A percentile compares a stretch with the other conserved stretches of the same genome.
phyloP scores from a whole-genome alignment of 352 stramenopile genomes.

The Lagenidium sp. region DNA sequence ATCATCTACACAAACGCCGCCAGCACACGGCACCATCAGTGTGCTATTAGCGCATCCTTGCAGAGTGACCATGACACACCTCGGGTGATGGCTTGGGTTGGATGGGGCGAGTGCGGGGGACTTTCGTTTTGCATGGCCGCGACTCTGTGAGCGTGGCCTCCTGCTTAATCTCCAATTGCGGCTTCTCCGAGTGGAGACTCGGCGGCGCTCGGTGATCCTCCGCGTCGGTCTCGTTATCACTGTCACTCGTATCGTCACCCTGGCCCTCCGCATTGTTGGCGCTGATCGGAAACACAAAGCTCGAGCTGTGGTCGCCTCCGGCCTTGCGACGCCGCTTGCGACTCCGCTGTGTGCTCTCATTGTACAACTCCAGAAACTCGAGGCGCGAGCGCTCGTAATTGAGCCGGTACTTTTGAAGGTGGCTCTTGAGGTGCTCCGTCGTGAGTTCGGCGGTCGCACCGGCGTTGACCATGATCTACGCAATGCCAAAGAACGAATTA shows the following conservation, averaged over 20 bases:
- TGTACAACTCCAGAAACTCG: slow-evolving; percentile 83
- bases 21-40: too few relatives aligned
- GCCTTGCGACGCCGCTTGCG: slow-evolving; percentile 37
- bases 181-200: neutral
- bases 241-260: neutral
- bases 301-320: slow-evolving; percentile 9
- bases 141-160: neutral
- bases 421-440: slow-evolving; percentile 83
- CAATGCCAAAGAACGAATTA: neutral
- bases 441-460: slow-evolving; percentile 53
- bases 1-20: too few relatives aligned
- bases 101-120: too few relatives aligned
- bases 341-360: slow-evolving; percentile 63
- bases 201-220: neutral
- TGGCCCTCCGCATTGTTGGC: neutral
- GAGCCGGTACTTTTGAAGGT: slow-evolving; percentile 85
- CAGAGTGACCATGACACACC: too few relatives aligned
- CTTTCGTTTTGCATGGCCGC: too few relatives aligned
- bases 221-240: neutral
- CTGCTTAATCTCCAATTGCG: slow-evolving; percentile 5
- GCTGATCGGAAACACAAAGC: slow-evolving; percentile 13
- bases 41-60: too few relatives aligned
- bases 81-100: too few relatives aligned
- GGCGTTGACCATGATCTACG: slow-evolving; percentile 57
- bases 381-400: slow-evolving; percentile 80